phyloP scores from a whole-genome alignment of 1,284 basidiomycete species.

The Cutaneotrichosporon curvatum region DNA sequence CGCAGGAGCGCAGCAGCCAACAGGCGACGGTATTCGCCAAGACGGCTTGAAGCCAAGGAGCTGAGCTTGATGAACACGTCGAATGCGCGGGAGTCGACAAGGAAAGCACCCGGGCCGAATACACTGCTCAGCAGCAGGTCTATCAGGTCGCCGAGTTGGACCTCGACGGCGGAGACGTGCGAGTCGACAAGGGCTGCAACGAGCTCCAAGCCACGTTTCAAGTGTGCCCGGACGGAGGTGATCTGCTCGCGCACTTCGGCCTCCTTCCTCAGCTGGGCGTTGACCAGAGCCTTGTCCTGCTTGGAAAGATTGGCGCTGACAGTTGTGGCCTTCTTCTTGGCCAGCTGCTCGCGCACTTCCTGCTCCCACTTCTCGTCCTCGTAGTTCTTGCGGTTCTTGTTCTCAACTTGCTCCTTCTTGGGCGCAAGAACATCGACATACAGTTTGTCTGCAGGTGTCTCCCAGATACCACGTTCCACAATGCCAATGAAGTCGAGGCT shows the following conservation, averaged over 20 bases:
- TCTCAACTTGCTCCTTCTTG: slow-evolving; percentile 53
- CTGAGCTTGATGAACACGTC: slow-evolving; percentile 58
- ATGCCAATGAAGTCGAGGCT: slow-evolving; percentile 60
- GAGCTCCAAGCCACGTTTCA: slow-evolving; percentile 63
- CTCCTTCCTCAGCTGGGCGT: slow-evolving; percentile 74
- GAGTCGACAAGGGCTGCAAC: slow-evolving; percentile 59
- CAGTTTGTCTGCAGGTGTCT: slow-evolving; percentile 67
- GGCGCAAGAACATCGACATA: slow-evolving; percentile 68
- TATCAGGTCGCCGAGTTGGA: slow-evolving; percentile 56
- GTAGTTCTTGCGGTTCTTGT: slow-evolving; percentile 74
- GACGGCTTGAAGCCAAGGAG: slow-evolving; percentile 53
- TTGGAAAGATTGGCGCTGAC: slow-evolving; percentile 59
- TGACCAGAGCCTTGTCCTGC: slow-evolving; percentile 69
- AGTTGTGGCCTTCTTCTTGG: slow-evolving; percentile 58
- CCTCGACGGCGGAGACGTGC: slow-evolving; percentile 55
- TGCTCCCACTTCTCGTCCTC: slow-evolving; percentile 89
- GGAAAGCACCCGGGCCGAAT: slow-evolving; percentile 54
- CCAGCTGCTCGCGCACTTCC: slow-evolving; percentile 75
- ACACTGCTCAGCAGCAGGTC: slow-evolving; percentile 60
- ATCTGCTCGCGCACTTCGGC: slow-evolving; percentile 59
- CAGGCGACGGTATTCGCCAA: slow-evolving; percentile 63
- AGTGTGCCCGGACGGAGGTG: slow-evolving; percentile 50
- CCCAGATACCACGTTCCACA: slow-evolving; percentile 73
- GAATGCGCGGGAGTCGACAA: slow-evolving; percentile 61
- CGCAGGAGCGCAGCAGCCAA: slow-evolving; percentile 74